These are phyloP conservation scores for Begonia masoniana DNA, from an alignment of 306 rosid species.

Conservation along the genomic window DNA sequence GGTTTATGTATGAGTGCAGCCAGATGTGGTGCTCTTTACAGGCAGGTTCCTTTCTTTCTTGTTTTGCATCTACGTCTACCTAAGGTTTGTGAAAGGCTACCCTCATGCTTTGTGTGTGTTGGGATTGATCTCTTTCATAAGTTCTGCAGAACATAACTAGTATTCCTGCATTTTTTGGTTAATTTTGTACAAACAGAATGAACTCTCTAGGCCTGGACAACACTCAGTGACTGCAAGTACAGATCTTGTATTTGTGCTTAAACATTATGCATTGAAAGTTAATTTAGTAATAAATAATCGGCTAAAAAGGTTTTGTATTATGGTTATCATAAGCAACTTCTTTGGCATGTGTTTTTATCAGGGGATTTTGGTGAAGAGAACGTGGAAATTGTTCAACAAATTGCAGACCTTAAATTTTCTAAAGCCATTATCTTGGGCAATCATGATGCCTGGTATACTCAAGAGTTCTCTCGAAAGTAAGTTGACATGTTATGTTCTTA, in stretches of 20 bases:
- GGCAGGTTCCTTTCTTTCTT: conserved; percentile 46
- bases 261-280: too few relatives aligned
- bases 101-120: conserved; percentile 3
- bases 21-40: conserved; percentile 97
- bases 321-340: too few relatives aligned
- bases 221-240: not conserved
- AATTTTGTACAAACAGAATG: not conserved
- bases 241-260: not conserved
- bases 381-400: conserved; percentile 63
- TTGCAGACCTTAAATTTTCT: conserved; percentile 55
- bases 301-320: too few relatives aligned
- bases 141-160: conserved; percentile 7
- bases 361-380: conserved; percentile 97
- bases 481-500: conserved; percentile 14
- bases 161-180: not conserved
- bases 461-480: conserved; percentile 62
- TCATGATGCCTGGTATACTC: conserved; percentile 89
- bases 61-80: conserved; percentile 18
- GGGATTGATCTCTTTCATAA: not conserved
- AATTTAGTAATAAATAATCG: too few relatives aligned
- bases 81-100: conserved; percentile 7
- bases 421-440: conserved; percentile 83
- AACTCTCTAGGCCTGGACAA: not conserved
- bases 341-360: conserved; percentile 17
- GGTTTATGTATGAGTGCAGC: conserved; percentile 59